A percentile compares a stretch with the other conserved stretches of the same genome.
Conservation (phyloP, 2,329 filamentous ascomycete species). For the Aspergillus piperis region DNA sequence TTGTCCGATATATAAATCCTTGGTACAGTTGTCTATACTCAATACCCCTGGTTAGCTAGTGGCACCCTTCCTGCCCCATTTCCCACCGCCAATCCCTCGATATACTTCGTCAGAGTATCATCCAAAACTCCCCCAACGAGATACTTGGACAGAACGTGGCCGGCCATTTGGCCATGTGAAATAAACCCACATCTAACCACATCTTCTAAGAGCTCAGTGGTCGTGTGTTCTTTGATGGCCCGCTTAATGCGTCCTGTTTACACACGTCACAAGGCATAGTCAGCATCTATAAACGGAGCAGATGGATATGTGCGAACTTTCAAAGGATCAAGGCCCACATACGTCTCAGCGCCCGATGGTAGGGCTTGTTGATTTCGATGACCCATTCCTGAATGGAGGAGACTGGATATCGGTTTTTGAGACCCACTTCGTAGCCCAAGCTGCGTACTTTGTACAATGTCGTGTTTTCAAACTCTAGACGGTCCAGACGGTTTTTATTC, state of each 20-base stretch:
- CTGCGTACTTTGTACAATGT: constrained; percentile 5
- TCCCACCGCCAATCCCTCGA: constrained; percentile 8
- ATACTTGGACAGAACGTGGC: constrained; percentile 8
- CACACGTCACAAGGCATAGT: not conserved
- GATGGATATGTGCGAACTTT: not conserved
- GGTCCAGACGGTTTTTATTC: not conserved
- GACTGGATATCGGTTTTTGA: constrained; percentile 9
- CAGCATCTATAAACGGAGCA: not conserved
- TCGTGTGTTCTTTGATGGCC: constrained; percentile 11
- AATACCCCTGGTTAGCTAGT: not conserved
- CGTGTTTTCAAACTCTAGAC: not conserved
- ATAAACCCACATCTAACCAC: constrained; percentile 13
- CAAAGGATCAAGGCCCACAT: not conserved
- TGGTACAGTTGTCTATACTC: not conserved
- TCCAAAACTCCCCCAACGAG: constrained; percentile 7
- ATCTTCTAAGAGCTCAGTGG: constrained; percentile 10
- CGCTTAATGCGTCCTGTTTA: constrained; percentile 13
- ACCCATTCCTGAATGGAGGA: constrained; percentile 4
- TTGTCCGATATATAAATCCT: not conserved
- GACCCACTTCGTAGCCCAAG: constrained; percentile 10
- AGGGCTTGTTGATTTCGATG: constrained; percentile 15
- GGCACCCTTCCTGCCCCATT: not conserved
- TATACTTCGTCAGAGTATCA: constrained; percentile 11
- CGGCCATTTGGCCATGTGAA: constrained; percentile 13
- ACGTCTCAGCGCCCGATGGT: constrained; percentile 9